phyloP scores from a whole-genome alignment of 768 basidiomycete genomes.

The Rhizopogon sp. region DNA sequence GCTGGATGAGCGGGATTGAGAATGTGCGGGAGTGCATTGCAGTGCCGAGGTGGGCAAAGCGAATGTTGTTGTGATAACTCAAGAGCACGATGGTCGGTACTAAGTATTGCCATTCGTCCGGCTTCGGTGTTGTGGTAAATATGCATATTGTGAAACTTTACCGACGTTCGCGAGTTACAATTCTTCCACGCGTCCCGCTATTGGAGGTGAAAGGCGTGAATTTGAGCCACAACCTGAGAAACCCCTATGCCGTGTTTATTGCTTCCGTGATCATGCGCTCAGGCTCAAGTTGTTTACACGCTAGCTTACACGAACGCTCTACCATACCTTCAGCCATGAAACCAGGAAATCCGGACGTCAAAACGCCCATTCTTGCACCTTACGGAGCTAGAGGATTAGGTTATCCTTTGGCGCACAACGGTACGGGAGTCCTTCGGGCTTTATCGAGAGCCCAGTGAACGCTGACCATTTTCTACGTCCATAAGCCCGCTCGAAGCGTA shows the following conservation, averaged over 20 bases:
- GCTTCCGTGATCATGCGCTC: not conserved
- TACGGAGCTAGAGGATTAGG: not conserved
- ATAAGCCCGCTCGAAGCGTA: slow-evolving; percentile 1
- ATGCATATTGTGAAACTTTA: no score
- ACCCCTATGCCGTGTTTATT: not conserved
- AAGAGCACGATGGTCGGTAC: no score
- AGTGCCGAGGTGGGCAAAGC: slow-evolving; percentile 86
- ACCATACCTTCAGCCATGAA: not conserved
- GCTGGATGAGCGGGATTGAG: slow-evolving; percentile 81
- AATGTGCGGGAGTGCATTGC: slow-evolving; percentile 93
- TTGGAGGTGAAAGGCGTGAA: no score
- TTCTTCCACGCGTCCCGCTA: no score
- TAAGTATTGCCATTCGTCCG: no score
- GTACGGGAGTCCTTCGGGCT: not conserved
- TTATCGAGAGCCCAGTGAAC: not conserved
- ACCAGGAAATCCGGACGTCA: not conserved
- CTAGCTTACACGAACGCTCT: not conserved
- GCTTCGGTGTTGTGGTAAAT: no score
- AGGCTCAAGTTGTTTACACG: not conserved
- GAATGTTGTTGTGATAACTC: slow-evolving; percentile 55
- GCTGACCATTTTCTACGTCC: not conserved
- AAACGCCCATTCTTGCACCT: not conserved
- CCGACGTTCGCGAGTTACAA: no score
- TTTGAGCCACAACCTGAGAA: no score
- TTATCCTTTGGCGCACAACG: not conserved